Percentiles rank a stretch among this genome's conserved stretches.
These are phyloP conservation scores for Kodamaea sp. DNA, from an alignment of 1,139 yeast genomes.

Conservation along the genomic window DNA sequence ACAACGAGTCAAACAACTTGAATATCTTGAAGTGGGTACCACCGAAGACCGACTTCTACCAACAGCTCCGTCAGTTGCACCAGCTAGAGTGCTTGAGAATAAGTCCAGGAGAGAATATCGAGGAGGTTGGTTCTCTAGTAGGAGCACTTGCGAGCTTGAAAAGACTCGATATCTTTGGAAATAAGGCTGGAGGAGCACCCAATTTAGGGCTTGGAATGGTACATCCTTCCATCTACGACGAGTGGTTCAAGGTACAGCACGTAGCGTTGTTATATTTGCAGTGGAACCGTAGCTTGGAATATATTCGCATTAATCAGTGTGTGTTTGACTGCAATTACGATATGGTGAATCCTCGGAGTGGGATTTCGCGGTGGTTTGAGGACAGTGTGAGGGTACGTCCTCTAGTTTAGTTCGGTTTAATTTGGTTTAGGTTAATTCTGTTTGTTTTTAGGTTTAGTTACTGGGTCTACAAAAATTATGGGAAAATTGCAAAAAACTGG, in stretches of 20 bases:
- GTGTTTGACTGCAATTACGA: conserved; percentile 30
- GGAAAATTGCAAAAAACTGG: too few species aligned
- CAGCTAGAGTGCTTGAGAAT: conserved; percentile 39
- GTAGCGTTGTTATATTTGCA: conserved; percentile 42
- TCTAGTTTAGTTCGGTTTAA: background rate
- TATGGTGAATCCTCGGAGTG: conserved; percentile 40
- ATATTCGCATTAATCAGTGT: conserved; percentile 45
- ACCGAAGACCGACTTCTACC: conserved; percentile 10
- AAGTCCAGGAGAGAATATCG: conserved; percentile 33
- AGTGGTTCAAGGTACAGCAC: conserved; percentile 60
- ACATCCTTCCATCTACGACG: conserved; percentile 57
- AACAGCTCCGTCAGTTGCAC: conserved; percentile 13
- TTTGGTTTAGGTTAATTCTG: background rate
- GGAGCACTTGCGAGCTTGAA: conserved; percentile 28
- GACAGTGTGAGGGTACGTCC: conserved; percentile 17
- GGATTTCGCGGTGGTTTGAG: conserved; percentile 47
- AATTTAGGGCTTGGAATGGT: conserved; percentile 57
- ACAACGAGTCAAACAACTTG: conserved; percentile 5
- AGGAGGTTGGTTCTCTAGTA: conserved; percentile 28
- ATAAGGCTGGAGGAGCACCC: conserved; percentile 54
- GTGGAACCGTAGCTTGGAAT: conserved; percentile 30
- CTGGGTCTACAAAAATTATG: too few species aligned
- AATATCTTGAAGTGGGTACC: conserved; percentile 12
- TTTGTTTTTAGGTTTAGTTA: too few species aligned
- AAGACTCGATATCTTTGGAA: conserved; percentile 50